Evolutionary conservation across 306 rosid genomes (phyloP).

Genomic region (Quercus mongolica): DNA sequence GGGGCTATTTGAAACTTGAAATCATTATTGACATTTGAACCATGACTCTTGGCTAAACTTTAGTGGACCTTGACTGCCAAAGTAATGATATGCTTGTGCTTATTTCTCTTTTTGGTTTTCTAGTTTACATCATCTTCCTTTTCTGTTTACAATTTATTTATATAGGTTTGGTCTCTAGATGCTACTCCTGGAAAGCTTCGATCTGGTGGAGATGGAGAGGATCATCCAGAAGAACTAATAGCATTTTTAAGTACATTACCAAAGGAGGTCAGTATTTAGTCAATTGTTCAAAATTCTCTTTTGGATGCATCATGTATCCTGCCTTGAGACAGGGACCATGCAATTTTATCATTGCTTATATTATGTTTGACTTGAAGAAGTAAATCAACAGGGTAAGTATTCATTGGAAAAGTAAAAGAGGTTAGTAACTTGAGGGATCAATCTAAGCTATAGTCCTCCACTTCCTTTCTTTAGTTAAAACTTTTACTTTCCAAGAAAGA

Average conservation of each 20-base stretch:
- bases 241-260: conserved; percentile 67
- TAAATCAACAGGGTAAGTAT: no score
- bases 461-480: no score
- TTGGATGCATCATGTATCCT: conserved; percentile 1
- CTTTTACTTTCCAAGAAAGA: no score
- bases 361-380: not conserved
- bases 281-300: conserved; percentile 11
- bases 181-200: conserved; percentile 90
- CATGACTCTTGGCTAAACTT: not conserved
- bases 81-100: not conserved
- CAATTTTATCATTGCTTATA: not conserved
- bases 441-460: no score
- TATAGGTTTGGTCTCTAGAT: conserved; percentile 90
- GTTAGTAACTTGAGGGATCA: no score
- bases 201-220: conserved; percentile 94
- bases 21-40: not conserved
- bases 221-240: conserved; percentile 89
- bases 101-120: not conserved
- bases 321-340: not conserved
- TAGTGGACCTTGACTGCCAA: not conserved
- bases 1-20: not conserved
- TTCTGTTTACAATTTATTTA: conserved; percentile 19
- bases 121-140: not conserved
- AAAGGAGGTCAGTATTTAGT: conserved; percentile 53
- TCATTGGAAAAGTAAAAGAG: no score